phyloP scores from a whole-genome alignment of 106 monocot genomes.

The Platanthera guangdongensis region DNA sequence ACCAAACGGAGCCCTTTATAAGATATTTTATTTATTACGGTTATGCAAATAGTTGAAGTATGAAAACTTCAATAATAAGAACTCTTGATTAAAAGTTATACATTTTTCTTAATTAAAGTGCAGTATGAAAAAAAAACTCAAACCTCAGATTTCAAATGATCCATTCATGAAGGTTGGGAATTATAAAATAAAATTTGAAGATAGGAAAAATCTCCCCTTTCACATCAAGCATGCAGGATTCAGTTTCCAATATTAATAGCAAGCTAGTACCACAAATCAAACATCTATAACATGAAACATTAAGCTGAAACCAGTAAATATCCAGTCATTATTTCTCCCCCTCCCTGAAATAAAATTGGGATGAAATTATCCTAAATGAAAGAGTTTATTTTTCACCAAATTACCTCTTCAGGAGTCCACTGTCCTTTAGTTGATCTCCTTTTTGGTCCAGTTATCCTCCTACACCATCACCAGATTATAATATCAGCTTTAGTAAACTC shows the following conservation, averaged over 20 bases:
- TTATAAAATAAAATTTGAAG: not conserved
- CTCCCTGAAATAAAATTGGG: not conserved
- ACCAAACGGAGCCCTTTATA: not conserved
- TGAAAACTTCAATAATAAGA: not conserved
- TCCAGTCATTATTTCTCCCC: not conserved
- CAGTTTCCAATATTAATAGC: not conserved
- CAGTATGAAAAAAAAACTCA: not conserved
- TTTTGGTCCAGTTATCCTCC: constrained; percentile 51
- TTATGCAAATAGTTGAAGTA: not conserved
- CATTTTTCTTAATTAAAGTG: not conserved
- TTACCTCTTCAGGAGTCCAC: constrained; percentile 65
- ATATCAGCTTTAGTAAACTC: not conserved
- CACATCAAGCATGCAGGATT: not conserved
- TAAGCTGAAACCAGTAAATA: not conserved
- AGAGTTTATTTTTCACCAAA: not conserved
- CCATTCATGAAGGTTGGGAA: not conserved
- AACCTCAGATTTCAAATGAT: not conserved
- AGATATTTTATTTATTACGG: not conserved
- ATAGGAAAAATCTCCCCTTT: not conserved
- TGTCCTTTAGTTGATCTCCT: constrained; percentile 58
- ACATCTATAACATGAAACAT: not conserved
- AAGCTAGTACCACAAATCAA: not conserved
- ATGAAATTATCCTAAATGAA: not conserved
- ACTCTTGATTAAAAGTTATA: not conserved
- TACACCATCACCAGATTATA: constrained; percentile 10